Percentiles rank a stretch among this genome's conserved stretches.
phyloP scores from a whole-genome alignment of 768 basidiomycete genomes.

The Tremella yokohamensis region DNA sequence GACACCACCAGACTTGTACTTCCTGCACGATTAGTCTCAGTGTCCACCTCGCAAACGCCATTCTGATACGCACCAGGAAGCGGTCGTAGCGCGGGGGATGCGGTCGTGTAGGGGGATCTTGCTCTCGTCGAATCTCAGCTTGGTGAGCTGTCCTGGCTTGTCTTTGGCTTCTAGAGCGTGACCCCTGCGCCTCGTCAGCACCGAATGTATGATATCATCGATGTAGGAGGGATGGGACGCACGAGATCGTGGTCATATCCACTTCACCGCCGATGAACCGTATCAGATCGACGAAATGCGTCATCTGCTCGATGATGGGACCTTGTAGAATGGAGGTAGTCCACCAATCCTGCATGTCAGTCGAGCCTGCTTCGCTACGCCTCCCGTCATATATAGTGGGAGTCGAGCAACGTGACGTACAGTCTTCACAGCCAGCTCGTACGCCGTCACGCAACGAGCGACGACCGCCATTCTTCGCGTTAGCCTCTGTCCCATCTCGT shows the following conservation, averaged over 20 bases:
- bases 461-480: slow-evolving; percentile 35
- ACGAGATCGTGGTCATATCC: slow-evolving; percentile 60
- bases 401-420: slow-evolving; percentile 15
- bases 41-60: not conserved
- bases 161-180: slow-evolving; percentile 91
- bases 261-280: slow-evolving; percentile 95
- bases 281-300: slow-evolving; percentile 81
- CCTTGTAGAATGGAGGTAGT: slow-evolving; percentile 45
- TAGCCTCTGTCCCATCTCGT: not conserved
- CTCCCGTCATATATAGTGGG: too few species aligned
- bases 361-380: too few species aligned
- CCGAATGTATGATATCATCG: too few species aligned
- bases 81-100: slow-evolving; percentile 89
- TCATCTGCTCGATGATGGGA: slow-evolving; percentile 55
- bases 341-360: slow-evolving; percentile 44
- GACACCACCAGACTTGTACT: slow-evolving; percentile 90
- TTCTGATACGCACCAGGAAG: slow-evolving; percentile 62
- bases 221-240: slow-evolving; percentile 48
- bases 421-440: slow-evolving; percentile 36
- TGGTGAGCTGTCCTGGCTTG: slow-evolving; percentile 74
- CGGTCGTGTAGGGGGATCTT: slow-evolving; percentile 73
- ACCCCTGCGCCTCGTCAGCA: slow-evolving; percentile 48
- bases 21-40: slow-evolving; percentile 53
- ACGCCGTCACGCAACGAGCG: slow-evolving; percentile 33
- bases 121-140: slow-evolving; percentile 75